Evolutionary conservation across 768 basidiomycete genomes (phyloP), one percentile per base, ranked within the genome.

Genomic region (Guyanaporus albipodus): DNA sequence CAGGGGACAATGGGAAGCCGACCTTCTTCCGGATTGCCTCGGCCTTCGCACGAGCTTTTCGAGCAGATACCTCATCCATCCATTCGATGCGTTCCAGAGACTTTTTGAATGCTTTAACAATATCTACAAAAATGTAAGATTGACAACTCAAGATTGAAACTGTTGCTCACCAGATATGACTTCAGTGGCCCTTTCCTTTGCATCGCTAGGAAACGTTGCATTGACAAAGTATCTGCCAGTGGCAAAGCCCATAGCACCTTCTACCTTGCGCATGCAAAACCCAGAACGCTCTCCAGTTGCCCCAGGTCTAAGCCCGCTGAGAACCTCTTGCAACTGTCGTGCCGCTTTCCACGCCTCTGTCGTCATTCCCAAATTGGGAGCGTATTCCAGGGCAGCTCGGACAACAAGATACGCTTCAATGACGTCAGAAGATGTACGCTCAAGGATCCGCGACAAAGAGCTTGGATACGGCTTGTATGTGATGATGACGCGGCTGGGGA

Each of bases 151-250:
- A 42, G 9, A 10, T 21, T 22, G 37, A 24, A 48, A 28, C 27
- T 28, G 42, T 23, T 23, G 46, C 69, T 47, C 50, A 87, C 91
- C 78, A 38, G 74, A 78, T 60, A 99, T 97, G 51, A 97, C 78
- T 49, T 80, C 80, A 36, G 87, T 88, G 11, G 84, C 91, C 60
- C 87, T 88, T 56, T 76, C 76, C 64, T 79, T 87, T 19, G 89
- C 90, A 41, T 88, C 75, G 17, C 85, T 82, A 9, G 76, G 78
- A 59, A 94, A 94, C 0, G 86, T 86, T 62, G 83, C 78, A 42
- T 89, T 80, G 42, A 94, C 91, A 60, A 93, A 98, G 65, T 86
- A 90, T 53, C 89, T 76, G 2, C 95, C 94, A 24, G 86, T 78
- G 6, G 91, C 86, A 63, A 90, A 94, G n/a, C 95, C 95, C 46